Evolutionary conservation across 2,329 filamentous ascomycete genomes (phyloP).

Genomic region (Penicillium sp.): DNA sequence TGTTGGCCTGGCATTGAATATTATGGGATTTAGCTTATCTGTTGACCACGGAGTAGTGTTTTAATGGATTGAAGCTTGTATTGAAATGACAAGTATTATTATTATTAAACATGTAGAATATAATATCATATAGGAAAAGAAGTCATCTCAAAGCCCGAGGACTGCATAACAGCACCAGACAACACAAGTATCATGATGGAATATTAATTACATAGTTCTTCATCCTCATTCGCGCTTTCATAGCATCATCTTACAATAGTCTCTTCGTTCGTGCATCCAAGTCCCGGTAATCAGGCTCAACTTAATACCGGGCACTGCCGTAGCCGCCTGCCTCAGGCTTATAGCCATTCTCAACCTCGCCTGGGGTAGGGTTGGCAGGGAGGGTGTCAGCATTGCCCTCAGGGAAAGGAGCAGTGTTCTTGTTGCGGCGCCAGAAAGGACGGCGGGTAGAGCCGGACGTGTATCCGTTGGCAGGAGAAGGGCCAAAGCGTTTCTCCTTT

Average conservation of each 20-base stretch:
- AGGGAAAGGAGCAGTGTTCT: slow-evolving; percentile 39
- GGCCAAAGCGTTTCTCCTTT: slow-evolving; percentile 69
- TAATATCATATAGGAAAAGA: not conserved
- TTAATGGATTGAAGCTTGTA: too few species aligned
- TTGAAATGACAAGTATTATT: not conserved
- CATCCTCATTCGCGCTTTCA: not conserved
- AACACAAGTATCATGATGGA: not conserved
- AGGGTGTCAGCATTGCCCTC: slow-evolving; percentile 25
- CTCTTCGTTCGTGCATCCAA: not conserved
- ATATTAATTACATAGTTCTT: not conserved
- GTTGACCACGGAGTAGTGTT: too few species aligned
- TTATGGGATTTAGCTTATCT: too few species aligned
- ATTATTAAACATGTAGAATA: not conserved
- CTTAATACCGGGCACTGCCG: slow-evolving; percentile 3
- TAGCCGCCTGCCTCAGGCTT: slow-evolving; percentile 8
- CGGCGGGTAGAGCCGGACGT: slow-evolving; percentile 50
- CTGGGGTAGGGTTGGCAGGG: slow-evolving; percentile 37
- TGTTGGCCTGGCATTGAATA: too few species aligned
- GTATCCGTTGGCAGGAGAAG: slow-evolving; percentile 63
- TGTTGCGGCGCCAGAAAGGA: slow-evolving; percentile 39
- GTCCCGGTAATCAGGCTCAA: not conserved
- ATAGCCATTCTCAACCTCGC: slow-evolving; percentile 30
- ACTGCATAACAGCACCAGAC: not conserved
- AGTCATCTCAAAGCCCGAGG: not conserved
- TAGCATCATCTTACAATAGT: not conserved